Conservation (phyloP, 1,284 basidiomycete species). For the Ceratobasidium papillatum region DNA sequence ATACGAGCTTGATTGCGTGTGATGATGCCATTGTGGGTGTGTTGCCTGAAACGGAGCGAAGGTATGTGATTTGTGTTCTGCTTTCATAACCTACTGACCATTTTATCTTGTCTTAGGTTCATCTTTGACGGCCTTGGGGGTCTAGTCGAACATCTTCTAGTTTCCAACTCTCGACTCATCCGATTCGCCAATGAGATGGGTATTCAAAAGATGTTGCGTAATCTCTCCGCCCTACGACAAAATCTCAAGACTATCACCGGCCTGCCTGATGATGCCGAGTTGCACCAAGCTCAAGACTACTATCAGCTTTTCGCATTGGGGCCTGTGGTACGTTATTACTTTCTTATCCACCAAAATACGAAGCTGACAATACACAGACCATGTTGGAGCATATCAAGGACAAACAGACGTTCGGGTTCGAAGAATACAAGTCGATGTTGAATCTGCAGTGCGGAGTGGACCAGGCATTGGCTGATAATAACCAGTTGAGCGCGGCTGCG, state of each 20-base stretch:
- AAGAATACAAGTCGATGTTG: conserved; percentile 90
- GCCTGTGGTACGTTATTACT: conserved; percentile 67
- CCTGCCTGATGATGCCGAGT: conserved; percentile 65
- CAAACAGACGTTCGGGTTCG: conserved; percentile 78
- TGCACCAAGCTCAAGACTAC: conserved; percentile 80
- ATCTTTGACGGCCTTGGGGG: conserved; percentile 87
- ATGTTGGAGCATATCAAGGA: conserved; percentile 75
- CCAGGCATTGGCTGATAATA: conserved; percentile 58
- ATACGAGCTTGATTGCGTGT: conserved; percentile 78
- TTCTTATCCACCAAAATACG: neutral
- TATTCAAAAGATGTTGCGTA: conserved; percentile 87
- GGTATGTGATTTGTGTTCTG: conserved; percentile 57
- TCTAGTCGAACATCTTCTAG: conserved; percentile 85
- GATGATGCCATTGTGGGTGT: conserved; percentile 75
- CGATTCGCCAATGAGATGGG: conserved; percentile 79
- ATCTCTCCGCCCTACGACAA: conserved; percentile 93
- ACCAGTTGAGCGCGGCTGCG: conserved; percentile 19
- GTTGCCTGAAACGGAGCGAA: conserved; percentile 70
- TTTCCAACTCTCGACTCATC: conserved; percentile 78
- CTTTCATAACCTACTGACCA: conserved; percentile 7
- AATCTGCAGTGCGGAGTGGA: conserved; percentile 86
- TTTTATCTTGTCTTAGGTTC: conserved; percentile 62
- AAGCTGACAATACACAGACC: conserved; percentile 56
- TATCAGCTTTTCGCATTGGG: conserved; percentile 80
- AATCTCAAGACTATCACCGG: conserved; percentile 81